A percentile compares a stretch with the other conserved stretches of the same genome.
Evolutionary conservation across 108 stramenopile species (phyloP).

Genomic region (Nitzschia sp.): DNA sequence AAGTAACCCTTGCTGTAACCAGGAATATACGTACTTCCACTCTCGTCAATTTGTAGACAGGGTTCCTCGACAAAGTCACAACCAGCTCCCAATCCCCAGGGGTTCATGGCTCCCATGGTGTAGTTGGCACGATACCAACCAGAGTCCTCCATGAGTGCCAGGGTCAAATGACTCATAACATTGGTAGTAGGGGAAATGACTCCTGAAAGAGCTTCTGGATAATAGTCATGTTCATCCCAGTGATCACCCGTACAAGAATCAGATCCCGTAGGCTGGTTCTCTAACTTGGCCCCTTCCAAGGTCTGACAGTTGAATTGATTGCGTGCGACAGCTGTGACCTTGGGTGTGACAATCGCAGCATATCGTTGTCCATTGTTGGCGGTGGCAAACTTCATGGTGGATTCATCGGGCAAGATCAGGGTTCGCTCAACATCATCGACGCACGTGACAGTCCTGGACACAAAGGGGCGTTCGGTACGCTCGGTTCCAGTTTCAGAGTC

Average conservation of each 20-base stretch:
- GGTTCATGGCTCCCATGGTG: slow-evolving; percentile 38
- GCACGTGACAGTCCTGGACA: slow-evolving; percentile 62
- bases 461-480: slow-evolving; percentile 71
- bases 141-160: slow-evolving; percentile 80
- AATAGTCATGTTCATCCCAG: slow-evolving; percentile 81
- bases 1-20: slow-evolving; percentile 69
- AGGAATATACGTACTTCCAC: slow-evolving; percentile 47
- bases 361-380: slow-evolving; percentile 69
- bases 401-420: slow-evolving; percentile 58
- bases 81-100: slow-evolving; percentile 73
- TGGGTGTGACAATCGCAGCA: slow-evolving; percentile 76
- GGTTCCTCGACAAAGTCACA: slow-evolving; percentile 74
- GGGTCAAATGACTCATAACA: slow-evolving; percentile 63
- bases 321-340: slow-evolving; percentile 68
- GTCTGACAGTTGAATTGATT: slow-evolving; percentile 86
- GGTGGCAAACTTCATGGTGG: slow-evolving; percentile 74
- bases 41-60: slow-evolving; percentile 50
- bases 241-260: slow-evolving; percentile 83
- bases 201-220: slow-evolving; percentile 63
- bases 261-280: slow-evolving; percentile 79
- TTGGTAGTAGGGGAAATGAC: slow-evolving; percentile 78
- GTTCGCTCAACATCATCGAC: slow-evolving; percentile 67
- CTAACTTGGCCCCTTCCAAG: slow-evolving; percentile 67
- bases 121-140: slow-evolving; percentile 85
- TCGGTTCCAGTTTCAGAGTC: slow-evolving; percentile 67